Evolutionary conservation across 257 asterid genomes (phyloP).

Genomic region (Orobanche coerulescens): DNA sequence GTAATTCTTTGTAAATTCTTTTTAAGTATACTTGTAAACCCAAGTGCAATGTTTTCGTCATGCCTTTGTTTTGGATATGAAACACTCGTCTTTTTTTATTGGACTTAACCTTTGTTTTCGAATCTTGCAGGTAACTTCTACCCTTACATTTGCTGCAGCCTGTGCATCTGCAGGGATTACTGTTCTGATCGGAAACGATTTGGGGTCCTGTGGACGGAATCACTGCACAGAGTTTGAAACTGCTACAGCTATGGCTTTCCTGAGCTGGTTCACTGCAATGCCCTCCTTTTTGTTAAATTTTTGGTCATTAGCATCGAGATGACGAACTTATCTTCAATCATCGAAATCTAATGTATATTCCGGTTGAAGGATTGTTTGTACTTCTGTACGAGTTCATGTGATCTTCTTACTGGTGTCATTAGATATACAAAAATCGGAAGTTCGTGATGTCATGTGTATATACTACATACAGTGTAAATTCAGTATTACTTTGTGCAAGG

Average conservation of each 20-base stretch:
- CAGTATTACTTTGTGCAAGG: conserved; percentile 1
- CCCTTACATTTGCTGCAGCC: conserved; percentile 94
- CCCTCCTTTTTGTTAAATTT: conserved; percentile 76
- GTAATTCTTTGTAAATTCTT: too few species aligned
- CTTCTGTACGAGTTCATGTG: conserved; percentile 2
- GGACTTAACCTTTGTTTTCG: conserved; percentile 10
- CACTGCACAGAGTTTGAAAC: conserved; percentile 83
- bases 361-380: conserved; percentile 8
- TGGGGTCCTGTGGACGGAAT: conserved; percentile 58
- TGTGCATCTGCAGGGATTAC: conserved; percentile 97
- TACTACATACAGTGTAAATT: conserved; percentile 16
- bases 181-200: conserved; percentile 78
- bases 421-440: conserved; percentile 11
- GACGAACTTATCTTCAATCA: conserved; percentile 13
- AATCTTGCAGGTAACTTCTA: conserved; percentile 65
- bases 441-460: conserved; percentile 10
- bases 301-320: conserved; percentile 87
- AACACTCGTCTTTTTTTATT: background rate
- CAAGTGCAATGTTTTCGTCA: background rate
- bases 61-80: background rate
- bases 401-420: conserved; percentile 9
- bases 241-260: conserved; percentile 91
- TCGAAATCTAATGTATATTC: background rate
- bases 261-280: conserved; percentile 79
- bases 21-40: background rate